Percentiles rank a stretch among this genome's conserved stretches.
phyloP scores from a whole-genome alignment of 2,329 filamentous ascomycete genomes.

The Zasmidium citrigriseum region DNA sequence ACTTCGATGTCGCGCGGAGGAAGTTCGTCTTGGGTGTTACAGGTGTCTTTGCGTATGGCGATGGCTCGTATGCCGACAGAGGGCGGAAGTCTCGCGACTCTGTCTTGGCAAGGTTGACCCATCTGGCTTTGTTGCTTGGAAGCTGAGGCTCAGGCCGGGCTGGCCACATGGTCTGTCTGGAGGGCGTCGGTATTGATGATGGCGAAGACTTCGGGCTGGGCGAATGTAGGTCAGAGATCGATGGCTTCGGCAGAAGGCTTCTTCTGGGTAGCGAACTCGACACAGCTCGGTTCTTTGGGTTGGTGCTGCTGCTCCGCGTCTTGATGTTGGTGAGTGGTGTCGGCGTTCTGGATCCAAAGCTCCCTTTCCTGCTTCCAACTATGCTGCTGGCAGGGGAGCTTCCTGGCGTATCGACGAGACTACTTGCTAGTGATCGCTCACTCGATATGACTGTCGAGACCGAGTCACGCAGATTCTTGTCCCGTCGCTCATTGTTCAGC shows the following conservation, averaged over 20 bases:
- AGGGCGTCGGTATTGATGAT: conserved; percentile 23
- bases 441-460: conserved; percentile 89
- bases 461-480: conserved; percentile 83
- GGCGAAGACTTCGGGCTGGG: conserved; percentile 20
- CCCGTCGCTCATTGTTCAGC: conserved; percentile 55
- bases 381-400: conserved; percentile 68
- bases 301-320: conserved; percentile 17
- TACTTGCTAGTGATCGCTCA: conserved; percentile 71
- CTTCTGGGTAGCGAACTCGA: conserved; percentile 21
- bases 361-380: conserved; percentile 52
- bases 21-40: conserved; percentile 32
- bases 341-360: conserved; percentile 50
- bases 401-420: conserved; percentile 62
- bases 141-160: conserved; percentile 20
- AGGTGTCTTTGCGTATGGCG: conserved; percentile 35
- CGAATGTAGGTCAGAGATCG: conserved; percentile 17
- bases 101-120: conserved; percentile 20
- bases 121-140: conserved; percentile 28
- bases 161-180: conserved; percentile 18
- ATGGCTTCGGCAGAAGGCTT: conserved; percentile 19
- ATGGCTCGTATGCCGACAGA: conserved; percentile 36
- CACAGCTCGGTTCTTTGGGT: conserved; percentile 13
- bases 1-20: conserved; percentile 22
- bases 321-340: conserved; percentile 31
- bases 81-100: conserved; percentile 33